Conservation (phyloP, 2,329 filamentous ascomycete species). For the Xylariaceae sp. region DNA sequence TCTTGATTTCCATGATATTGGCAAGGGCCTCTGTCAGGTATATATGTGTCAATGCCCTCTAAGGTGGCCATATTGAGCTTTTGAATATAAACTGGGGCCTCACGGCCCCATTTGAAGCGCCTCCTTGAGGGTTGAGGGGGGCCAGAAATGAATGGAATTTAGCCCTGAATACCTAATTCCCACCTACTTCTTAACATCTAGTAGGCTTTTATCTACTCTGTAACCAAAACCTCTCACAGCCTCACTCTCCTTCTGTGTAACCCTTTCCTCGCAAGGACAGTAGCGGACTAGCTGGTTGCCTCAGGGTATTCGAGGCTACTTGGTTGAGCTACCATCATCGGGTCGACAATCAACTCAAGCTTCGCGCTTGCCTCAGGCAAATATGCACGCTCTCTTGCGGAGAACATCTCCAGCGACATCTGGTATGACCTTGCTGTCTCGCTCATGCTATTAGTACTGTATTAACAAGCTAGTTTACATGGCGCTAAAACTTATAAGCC, state of each 20-base stretch:
- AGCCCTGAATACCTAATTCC: too few species aligned
- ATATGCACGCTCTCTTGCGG: conserved; percentile 31
- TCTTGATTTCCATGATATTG: not conserved
- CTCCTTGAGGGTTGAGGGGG: too few species aligned
- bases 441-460: conserved; percentile 29
- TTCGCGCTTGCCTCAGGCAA: not conserved
- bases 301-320: conserved; percentile 1
- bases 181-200: too few species aligned
- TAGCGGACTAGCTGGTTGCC: not conserved
- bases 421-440: conserved; percentile 38
- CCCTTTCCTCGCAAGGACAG: conserved; percentile 1
- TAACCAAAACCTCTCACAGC: too few species aligned
- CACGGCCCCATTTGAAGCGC: too few species aligned
- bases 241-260: conserved; percentile 2
- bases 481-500: not conserved
- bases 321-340: conserved; percentile 2
- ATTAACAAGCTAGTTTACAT: conserved; percentile 29
- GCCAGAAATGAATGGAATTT: too few species aligned
- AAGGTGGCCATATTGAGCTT: too few species aligned
- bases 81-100: too few species aligned
- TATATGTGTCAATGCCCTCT: too few species aligned
- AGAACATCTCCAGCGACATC: conserved; percentile 23
- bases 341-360: not conserved
- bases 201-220: too few species aligned
- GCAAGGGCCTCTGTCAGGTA: too few species aligned